Percentiles rank a stretch among this genome's conserved stretches.
phyloP scores from a whole-genome alignment of 495 filamentous ascomycete genomes.

The Tuber borchii region DNA sequence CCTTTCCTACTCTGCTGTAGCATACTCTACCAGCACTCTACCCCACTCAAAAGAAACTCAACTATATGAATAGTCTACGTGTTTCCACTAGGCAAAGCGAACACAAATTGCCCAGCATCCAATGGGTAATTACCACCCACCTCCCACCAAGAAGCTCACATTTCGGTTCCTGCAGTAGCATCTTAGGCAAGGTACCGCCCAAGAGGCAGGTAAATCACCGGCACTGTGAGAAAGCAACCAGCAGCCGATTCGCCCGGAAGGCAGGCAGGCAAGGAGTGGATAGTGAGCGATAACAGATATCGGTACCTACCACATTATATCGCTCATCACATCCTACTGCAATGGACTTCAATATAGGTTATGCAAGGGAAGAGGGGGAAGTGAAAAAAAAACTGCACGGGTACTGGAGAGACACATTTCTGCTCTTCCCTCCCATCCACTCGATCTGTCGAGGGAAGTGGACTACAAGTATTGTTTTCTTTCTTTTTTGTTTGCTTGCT shows the following conservation, averaged over 20 bases:
- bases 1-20: neutral
- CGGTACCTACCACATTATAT: neutral
- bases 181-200: neutral
- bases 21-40: neutral
- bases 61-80: neutral
- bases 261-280: neutral
- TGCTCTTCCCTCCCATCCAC: neutral
- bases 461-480: too few species aligned
- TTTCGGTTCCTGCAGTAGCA: neutral
- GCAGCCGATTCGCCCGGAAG: neutral
- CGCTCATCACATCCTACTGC: neutral
- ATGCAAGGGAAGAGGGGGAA: neutral
- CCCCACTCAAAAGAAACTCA: neutral
- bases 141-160: neutral
- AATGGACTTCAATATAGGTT: neutral
- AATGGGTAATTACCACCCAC: neutral
- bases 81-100: neutral
- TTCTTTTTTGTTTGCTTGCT: too few species aligned
- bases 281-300: neutral
- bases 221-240: neutral
- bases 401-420: neutral
- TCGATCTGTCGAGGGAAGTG: too few species aligned
- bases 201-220: neutral
- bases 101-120: neutral
- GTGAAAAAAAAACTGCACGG: neutral